A percentile compares a stretch with the other conserved stretches of the same genome.
These are phyloP conservation scores for Saccharomycopsis synnaedendra DNA, from an alignment of 805 yeast species.

Conservation along the genomic window DNA sequence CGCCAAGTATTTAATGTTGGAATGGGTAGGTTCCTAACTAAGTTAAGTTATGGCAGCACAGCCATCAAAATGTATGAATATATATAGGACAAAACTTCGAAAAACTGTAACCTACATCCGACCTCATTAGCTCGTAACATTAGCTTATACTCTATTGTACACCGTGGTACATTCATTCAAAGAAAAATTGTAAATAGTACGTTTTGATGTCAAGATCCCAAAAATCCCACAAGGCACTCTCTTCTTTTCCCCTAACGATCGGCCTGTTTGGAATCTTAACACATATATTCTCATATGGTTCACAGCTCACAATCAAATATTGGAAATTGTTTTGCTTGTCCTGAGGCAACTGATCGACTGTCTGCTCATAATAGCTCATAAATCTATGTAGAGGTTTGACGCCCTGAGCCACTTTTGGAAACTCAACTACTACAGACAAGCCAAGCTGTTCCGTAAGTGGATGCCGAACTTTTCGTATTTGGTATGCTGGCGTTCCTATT, in stretches of 20 bases:
- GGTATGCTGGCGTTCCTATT: slow-evolving; percentile 67
- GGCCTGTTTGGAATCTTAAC: slow-evolving; percentile 59
- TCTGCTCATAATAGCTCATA: slow-evolving; percentile 68
- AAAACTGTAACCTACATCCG: too few relatives aligned
- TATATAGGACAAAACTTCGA: too few relatives aligned
- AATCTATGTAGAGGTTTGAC: slow-evolving; percentile 54
- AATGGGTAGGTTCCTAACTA: too few relatives aligned
- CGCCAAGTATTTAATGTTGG: too few relatives aligned
- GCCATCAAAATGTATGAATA: too few relatives aligned
- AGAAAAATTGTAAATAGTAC: slow-evolving; percentile 64
- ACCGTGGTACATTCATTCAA: slow-evolving; percentile 17
- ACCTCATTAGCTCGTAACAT: too few relatives aligned
- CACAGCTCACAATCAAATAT: slow-evolving; percentile 73
- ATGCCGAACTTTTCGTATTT: slow-evolving; percentile 58
- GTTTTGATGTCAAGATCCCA: slow-evolving; percentile 65
- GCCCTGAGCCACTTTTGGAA: slow-evolving; percentile 33
- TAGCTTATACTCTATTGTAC: too few relatives aligned
- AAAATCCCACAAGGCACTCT: slow-evolving; percentile 43
- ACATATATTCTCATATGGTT: slow-evolving; percentile 78
- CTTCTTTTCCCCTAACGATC: slow-evolving; percentile 26
- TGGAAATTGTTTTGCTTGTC: slow-evolving; percentile 32
- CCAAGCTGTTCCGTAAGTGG: slow-evolving; percentile 51
- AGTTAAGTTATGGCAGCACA: too few relatives aligned
- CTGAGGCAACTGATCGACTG: slow-evolving; percentile 23
- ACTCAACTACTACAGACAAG: slow-evolving; percentile 47